phyloP scores from a whole-genome alignment of 1,139 yeast genomes.

The Eremothecium cymbalariae region DNA sequence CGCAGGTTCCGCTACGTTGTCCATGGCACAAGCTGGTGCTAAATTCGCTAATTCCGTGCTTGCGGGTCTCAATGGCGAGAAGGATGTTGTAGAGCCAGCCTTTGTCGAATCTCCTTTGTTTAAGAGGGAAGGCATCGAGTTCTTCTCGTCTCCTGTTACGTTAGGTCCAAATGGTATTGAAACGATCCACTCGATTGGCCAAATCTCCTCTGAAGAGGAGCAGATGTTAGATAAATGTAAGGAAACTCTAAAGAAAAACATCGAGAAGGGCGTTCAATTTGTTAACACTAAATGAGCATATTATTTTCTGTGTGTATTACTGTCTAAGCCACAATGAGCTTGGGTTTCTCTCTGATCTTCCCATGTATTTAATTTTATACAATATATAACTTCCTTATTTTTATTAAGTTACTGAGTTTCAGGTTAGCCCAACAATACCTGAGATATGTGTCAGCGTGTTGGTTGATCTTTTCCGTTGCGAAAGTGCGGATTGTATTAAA shows the following conservation, averaged over 20 bases:
- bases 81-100: constrained; percentile 67
- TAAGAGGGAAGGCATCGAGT: constrained; percentile 77
- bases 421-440: too few relatives aligned
- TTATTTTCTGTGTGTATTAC: too few relatives aligned
- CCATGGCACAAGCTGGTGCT: constrained; percentile 99
- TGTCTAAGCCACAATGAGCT: too few relatives aligned
- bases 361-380: too few relatives aligned
- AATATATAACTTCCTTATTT: too few relatives aligned
- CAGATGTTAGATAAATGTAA: constrained; percentile 71
- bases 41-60: constrained; percentile 85
- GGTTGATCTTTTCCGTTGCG: too few relatives aligned
- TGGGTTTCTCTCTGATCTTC: too few relatives aligned
- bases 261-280: constrained; percentile 65
- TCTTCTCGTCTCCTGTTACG: constrained; percentile 87
- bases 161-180: constrained; percentile 86
- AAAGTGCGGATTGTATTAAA: too few relatives aligned
- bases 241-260: constrained; percentile 71
- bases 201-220: constrained; percentile 53
- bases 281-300: too few relatives aligned
- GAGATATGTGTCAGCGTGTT: too few relatives aligned
- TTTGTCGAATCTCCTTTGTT: constrained; percentile 75
- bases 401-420: too few relatives aligned
- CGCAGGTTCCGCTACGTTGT: constrained; percentile 97
- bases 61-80: constrained; percentile 64
- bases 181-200: constrained; percentile 59